These are phyloP conservation scores for Penicillium oxalicum DNA, from an alignment of 2,329 filamentous ascomycete species.

Conservation along the genomic window DNA sequence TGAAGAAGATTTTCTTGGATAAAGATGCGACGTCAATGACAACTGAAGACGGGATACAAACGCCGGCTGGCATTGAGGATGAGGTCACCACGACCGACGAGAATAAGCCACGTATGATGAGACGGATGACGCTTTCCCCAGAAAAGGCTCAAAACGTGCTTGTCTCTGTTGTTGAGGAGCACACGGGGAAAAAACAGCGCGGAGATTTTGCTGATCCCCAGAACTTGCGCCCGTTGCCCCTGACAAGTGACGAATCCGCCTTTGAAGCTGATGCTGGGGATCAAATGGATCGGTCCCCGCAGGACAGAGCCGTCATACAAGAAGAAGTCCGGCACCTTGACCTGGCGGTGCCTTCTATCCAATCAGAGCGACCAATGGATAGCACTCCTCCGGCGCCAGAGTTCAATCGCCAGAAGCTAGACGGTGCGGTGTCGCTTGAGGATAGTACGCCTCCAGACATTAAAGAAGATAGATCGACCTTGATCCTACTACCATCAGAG, in stretches of 20 bases:
- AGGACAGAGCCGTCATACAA: slow-evolving; percentile 31
- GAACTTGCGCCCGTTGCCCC: slow-evolving; percentile 11
- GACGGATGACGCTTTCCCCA: slow-evolving; percentile 47
- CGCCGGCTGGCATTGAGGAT: slow-evolving; percentile 33
- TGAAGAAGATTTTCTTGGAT: slow-evolving; percentile 92
- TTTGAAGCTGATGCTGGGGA: slow-evolving; percentile 15
- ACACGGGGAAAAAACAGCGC: slow-evolving; percentile 40
- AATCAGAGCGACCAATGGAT: slow-evolving; percentile 19
- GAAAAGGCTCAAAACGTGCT: slow-evolving; percentile 61
- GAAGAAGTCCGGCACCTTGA: slow-evolving; percentile 58
- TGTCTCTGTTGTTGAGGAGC: slow-evolving; percentile 60
- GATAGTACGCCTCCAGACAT: background rate
- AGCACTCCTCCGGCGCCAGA: slow-evolving; percentile 6
- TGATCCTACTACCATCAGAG: slow-evolving; percentile 12
- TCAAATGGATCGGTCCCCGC: slow-evolving; percentile 16
- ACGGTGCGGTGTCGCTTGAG: slow-evolving; percentile 4
- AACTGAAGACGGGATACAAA: slow-evolving; percentile 59
- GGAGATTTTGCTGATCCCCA: slow-evolving; percentile 12
- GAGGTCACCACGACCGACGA: slow-evolving; percentile 26
- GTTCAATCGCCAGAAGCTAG: slow-evolving; percentile 5
- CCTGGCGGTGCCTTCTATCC: slow-evolving; percentile 44
- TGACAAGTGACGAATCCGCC: slow-evolving; percentile 19
- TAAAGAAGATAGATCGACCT: slow-evolving; percentile 2
- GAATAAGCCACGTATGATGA: slow-evolving; percentile 29
- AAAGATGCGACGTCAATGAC: slow-evolving; percentile 68